Conservation (phyloP, 257 asterid genomes). For the Solanum tarapatanum region DNA sequence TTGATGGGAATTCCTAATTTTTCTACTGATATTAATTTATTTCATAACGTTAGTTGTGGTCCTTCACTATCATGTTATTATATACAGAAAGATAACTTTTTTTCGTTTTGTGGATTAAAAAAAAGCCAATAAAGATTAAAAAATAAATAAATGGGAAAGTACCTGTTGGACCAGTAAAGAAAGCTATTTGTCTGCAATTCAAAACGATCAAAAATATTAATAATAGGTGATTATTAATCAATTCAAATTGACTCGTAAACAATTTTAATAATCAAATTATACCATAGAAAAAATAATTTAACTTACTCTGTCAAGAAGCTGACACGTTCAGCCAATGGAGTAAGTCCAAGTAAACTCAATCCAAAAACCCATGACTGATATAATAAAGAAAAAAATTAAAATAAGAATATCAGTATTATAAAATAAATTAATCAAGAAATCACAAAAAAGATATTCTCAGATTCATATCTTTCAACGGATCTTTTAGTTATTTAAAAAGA, state of each 20-base stretch:
- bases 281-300: background rate
- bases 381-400: background rate
- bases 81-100: background rate
- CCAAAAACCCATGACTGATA: constrained; percentile 79
- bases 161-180: constrained; percentile 95
- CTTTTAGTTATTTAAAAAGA: background rate
- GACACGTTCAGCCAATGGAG: constrained; percentile 89
- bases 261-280: background rate
- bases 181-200: constrained; percentile 74
- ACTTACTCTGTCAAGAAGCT: constrained; percentile 89
- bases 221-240: too few relatives aligned
- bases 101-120: background rate
- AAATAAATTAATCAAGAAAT: background rate
- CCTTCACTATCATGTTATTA: background rate
- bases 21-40: background rate
- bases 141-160: background rate
- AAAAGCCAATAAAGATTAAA: background rate
- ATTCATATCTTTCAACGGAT: background rate
- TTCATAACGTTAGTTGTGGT: background rate
- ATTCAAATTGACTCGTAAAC: too few relatives aligned
- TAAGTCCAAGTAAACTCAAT: constrained; percentile 78
- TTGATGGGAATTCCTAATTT: background rate
- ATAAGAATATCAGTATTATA: background rate
- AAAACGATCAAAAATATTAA: background rate
- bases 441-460: background rate